phyloP scores from a whole-genome alignment of 257 asterid species.

The Nyctanthes arbortristis region DNA sequence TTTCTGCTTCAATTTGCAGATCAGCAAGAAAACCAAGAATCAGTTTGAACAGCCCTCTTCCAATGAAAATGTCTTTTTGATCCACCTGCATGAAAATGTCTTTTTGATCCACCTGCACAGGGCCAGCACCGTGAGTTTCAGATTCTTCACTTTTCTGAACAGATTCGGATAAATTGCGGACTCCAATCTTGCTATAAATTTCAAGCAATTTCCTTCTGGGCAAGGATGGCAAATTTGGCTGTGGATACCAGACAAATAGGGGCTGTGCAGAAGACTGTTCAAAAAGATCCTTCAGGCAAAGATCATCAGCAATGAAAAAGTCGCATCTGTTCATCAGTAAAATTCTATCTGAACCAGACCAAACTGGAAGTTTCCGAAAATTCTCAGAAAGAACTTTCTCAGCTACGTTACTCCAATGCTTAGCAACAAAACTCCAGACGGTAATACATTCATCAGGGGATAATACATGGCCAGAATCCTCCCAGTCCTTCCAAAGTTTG shows the following conservation, averaged over 20 bases:
- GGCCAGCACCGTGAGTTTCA: conserved; percentile 11
- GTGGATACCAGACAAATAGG: conserved; percentile 41
- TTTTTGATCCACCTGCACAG: conserved; percentile 13
- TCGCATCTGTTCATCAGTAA: conserved; percentile 28
- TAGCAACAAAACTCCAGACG: conserved; percentile 35
- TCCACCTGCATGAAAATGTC: conserved; percentile 18
- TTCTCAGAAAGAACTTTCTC: conserved; percentile 21
- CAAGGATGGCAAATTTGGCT: conserved; percentile 29
- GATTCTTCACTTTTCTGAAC: conserved; percentile 16
- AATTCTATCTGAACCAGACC: conserved; percentile 23
- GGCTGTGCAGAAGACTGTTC: conserved; percentile 22
- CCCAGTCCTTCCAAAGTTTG: conserved; percentile 39
- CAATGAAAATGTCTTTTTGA: conserved; percentile 16
- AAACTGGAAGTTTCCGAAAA: conserved; percentile 28
- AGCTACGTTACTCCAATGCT: conserved; percentile 27
- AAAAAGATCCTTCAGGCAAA: conserved; percentile 33
- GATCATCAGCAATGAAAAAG: conserved; percentile 40
- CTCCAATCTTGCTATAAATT: conserved; percentile 31
- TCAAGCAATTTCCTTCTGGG: conserved; percentile 31
- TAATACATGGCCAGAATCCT: conserved; percentile 19
- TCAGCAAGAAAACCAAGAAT: too few species aligned
- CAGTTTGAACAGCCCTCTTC: conserved; percentile 21
- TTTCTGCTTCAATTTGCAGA: too few species aligned
- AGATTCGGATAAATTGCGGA: conserved; percentile 26
- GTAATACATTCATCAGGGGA: conserved; percentile 29